phyloP scores from a whole-genome alignment of 2,329 filamentous ascomycete genomes.

The Blastomyces gilchristii region DNA sequence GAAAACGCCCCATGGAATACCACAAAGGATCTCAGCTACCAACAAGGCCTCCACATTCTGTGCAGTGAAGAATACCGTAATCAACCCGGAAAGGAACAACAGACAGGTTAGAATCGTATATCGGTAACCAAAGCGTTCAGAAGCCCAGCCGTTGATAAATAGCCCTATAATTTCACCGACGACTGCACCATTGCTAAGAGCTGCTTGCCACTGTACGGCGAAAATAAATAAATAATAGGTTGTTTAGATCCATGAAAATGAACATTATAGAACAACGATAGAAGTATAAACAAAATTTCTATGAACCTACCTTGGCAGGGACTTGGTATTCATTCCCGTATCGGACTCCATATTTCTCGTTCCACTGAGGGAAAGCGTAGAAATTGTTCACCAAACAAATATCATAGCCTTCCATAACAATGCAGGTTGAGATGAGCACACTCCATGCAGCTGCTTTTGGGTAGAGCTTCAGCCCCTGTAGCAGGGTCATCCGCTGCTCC shows the following conservation, averaged over 20 bases:
- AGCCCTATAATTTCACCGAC: conserved; percentile 42
- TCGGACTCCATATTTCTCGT: conserved; percentile 31
- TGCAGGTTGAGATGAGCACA: conserved; percentile 77
- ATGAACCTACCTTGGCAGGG: conserved; percentile 27
- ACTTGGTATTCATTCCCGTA: conserved; percentile 31
- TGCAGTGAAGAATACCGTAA: conserved; percentile 44
- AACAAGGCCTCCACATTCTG: conserved; percentile 38
- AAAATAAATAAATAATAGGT: conserved; percentile 6
- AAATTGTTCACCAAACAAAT: conserved; percentile 73
- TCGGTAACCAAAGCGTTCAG: conserved; percentile 43
- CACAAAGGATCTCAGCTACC: conserved; percentile 43
- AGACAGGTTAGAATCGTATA: conserved; percentile 42
- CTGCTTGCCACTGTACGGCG: conserved; percentile 36
- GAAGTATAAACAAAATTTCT: not conserved
- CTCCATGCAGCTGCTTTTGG: conserved; percentile 80
- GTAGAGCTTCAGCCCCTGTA: conserved; percentile 70
- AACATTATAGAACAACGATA: not conserved
- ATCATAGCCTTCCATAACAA: conserved; percentile 87
- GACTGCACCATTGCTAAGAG: conserved; percentile 36
- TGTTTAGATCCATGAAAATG: not conserved
- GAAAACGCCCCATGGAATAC: conserved; percentile 45
- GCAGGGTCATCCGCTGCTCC: conserved; percentile 57
- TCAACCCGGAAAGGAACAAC: conserved; percentile 38
- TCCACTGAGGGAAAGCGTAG: conserved; percentile 42
- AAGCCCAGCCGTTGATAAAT: conserved; percentile 42